These are phyloP conservation scores for Bocquillonia castaneifolia DNA, from an alignment of 441 rosid species.

Conservation along the genomic window DNA sequence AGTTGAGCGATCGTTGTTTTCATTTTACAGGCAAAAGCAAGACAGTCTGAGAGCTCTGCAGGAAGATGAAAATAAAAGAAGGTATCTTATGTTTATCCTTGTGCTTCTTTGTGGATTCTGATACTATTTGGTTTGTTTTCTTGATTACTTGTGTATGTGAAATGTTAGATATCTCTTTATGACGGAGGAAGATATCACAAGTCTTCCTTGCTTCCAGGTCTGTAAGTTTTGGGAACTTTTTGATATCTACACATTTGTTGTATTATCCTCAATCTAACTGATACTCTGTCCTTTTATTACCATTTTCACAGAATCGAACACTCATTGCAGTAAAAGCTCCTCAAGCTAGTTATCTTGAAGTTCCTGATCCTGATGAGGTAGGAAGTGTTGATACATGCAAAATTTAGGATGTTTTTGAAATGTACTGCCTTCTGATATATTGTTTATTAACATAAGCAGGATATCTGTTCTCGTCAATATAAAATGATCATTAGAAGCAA, in stretches of 20 bases:
- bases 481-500: conserved; percentile 68
- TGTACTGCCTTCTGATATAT: conserved; percentile 9
- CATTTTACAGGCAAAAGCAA: conserved; percentile 50
- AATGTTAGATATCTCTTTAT: conserved; percentile 60
- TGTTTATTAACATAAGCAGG: conserved; percentile 37
- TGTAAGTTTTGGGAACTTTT: conserved; percentile 8
- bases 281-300: conserved; percentile 4
- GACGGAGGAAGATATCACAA: conserved; percentile 59
- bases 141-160: conserved; percentile 14
- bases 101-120: not conserved
- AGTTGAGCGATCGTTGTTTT: conserved; percentile 21
- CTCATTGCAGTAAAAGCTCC: conserved; percentile 79
- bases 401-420: conserved; percentile 4
- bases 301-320: conserved; percentile 49
- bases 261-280: conserved; percentile 6
- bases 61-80: conserved; percentile 47
- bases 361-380: conserved; percentile 84
- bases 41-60: conserved; percentile 47
- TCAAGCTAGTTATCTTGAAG: conserved; percentile 66
- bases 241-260: conserved; percentile 8
- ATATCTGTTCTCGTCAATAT: conserved; percentile 45
- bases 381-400: conserved; percentile 15
- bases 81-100: conserved; percentile 29
- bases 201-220: conserved; percentile 66
- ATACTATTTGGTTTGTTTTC: conserved; percentile 1